These are phyloP conservation scores for Beauveria caledonica DNA, from an alignment of 2,329 filamentous ascomycete species.

Conservation along the genomic window DNA sequence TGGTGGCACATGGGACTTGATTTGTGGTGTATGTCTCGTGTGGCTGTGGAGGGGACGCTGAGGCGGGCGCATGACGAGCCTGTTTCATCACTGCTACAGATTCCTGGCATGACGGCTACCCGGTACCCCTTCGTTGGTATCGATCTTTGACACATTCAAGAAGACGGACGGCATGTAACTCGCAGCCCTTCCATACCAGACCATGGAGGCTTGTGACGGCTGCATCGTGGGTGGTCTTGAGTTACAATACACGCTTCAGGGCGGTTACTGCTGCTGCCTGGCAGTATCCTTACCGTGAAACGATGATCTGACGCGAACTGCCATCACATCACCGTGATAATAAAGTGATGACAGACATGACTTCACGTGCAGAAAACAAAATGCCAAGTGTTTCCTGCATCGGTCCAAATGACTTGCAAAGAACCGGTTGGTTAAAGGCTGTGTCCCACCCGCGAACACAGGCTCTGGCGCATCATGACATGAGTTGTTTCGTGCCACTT, in stretches of 20 bases:
- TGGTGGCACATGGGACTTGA: too few species aligned
- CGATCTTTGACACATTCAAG: background rate
- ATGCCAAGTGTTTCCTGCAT: too few species aligned
- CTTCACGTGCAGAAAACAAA: too few species aligned
- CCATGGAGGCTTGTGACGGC: too few species aligned
- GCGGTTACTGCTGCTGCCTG: too few species aligned
- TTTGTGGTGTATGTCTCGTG: background rate
- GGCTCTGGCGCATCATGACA: background rate
- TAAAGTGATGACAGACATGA: too few species aligned
- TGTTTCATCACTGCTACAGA: conserved; percentile 6
- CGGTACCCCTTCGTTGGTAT: background rate
- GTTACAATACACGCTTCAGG: too few species aligned
- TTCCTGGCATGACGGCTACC: background rate
- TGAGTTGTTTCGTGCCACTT: background rate
- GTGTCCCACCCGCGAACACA: background rate
- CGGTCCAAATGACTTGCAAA: background rate
- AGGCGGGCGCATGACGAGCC: background rate
- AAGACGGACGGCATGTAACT: background rate
- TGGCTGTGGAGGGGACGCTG: background rate
- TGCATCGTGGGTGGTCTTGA: too few species aligned
- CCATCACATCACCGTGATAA: too few species aligned
- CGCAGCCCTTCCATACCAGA: background rate
- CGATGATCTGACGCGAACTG: too few species aligned
- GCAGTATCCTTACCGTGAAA: too few species aligned
- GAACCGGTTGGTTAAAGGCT: background rate